A percentile compares a stretch with the other conserved stretches of the same genome.
Evolutionary conservation across 2,329 filamentous ascomycete species (phyloP).

Genomic region (Emergomyces pasteurianus): DNA sequence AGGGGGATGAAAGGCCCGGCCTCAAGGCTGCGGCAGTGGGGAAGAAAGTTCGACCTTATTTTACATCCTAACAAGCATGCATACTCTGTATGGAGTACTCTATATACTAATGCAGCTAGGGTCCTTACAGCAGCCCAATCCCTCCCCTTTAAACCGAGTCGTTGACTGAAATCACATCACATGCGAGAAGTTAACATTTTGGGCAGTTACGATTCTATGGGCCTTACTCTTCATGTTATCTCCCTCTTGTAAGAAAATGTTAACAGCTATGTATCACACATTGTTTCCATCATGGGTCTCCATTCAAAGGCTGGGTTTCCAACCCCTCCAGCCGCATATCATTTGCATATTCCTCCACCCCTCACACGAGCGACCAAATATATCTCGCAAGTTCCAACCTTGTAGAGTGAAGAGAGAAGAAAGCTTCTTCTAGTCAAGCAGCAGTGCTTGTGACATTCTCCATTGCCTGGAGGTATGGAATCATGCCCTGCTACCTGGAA

Average conservation of each 20-base stretch:
- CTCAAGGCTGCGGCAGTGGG: no score
- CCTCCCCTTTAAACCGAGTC: no score
- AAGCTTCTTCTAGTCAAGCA: constrained; percentile 8
- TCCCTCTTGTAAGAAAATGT: background rate
- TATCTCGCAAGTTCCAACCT: constrained; percentile 7
- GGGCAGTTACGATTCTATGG: background rate
- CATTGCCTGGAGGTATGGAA: constrained; percentile 9
- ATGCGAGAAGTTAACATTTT: no score
- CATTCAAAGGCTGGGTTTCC: constrained; percentile 12
- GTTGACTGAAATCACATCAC: no score
- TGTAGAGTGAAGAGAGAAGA: constrained; percentile 11
- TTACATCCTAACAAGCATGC: background rate
- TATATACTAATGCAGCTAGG: no score
- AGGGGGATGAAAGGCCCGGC: no score
- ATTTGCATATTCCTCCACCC: constrained; percentile 9
- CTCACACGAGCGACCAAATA: constrained; percentile 9
- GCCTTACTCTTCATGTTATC: background rate
- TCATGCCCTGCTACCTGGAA: constrained; percentile 9
- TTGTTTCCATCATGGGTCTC: background rate
- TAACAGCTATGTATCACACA: background rate
- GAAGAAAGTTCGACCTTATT: no score
- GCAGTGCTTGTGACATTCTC: constrained; percentile 12
- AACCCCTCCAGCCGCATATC: no score
- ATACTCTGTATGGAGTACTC: no score
- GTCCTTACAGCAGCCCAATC: no score